These are phyloP conservation scores for Herpetospermum pedunculosum DNA, from an alignment of 306 rosid species.

Conservation along the genomic window DNA sequence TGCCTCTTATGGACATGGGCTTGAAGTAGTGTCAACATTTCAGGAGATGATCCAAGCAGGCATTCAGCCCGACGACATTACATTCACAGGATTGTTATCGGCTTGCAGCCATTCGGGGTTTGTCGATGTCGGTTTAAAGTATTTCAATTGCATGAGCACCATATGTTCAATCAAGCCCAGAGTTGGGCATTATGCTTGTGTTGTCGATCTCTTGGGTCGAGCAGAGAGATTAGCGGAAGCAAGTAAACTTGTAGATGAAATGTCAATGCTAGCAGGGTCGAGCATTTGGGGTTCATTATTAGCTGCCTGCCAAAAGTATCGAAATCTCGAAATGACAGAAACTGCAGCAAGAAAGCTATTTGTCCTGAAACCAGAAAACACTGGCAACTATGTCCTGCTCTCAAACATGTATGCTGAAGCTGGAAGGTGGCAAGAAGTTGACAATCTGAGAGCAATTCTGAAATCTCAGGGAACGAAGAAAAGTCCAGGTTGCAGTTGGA, in stretches of 20 bases:
- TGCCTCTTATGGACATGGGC: slow-evolving; percentile 59
- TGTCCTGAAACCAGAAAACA: slow-evolving; percentile 70
- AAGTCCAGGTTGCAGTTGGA: slow-evolving; percentile 63
- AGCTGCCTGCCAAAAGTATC: slow-evolving; percentile 53
- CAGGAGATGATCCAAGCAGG: slow-evolving; percentile 36
- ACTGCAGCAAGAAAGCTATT: slow-evolving; percentile 47
- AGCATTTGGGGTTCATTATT: slow-evolving; percentile 81
- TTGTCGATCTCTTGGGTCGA: slow-evolving; percentile 80
- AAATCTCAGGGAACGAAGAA: slow-evolving; percentile 49
- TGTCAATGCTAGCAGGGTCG: slow-evolving; percentile 60
- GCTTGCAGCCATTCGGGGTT: slow-evolving; percentile 71
- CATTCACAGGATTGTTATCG: slow-evolving; percentile 60
- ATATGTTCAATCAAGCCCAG: slow-evolving; percentile 31
- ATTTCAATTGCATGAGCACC: slow-evolving; percentile 42
- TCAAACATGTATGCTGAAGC: slow-evolving; percentile 65
- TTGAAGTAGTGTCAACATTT: slow-evolving; percentile 48
- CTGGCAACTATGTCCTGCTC: slow-evolving; percentile 69
- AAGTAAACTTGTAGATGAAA: slow-evolving; percentile 37
- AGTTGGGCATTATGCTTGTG: slow-evolving; percentile 68
- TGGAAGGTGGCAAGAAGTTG: slow-evolving; percentile 66
- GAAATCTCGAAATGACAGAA: slow-evolving; percentile 50
- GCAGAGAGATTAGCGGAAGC: slow-evolving; percentile 50
- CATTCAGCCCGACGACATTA: slow-evolving; percentile 49
- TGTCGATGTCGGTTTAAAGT: slow-evolving; percentile 50
- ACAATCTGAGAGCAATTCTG: slow-evolving; percentile 45